Evolutionary conservation across 1,139 yeast genomes (phyloP).

Genomic region (Geotrichum fermentans): DNA sequence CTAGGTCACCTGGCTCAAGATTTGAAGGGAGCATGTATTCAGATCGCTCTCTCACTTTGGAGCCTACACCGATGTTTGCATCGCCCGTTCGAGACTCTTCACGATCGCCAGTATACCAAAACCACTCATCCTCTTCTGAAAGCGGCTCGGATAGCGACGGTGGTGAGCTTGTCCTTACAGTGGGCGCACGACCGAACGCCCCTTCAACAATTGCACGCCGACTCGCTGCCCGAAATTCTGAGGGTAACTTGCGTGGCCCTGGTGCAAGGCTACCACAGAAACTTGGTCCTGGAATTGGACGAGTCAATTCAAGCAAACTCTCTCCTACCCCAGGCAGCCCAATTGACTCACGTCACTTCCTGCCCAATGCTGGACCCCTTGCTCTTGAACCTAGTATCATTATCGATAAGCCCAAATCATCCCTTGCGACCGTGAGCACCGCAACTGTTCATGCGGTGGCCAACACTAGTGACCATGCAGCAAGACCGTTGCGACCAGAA

Average conservation of each 20-base stretch:
- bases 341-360: not conserved
- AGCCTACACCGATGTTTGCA: not conserved
- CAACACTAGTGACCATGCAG: not conserved
- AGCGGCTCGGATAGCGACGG: not conserved
- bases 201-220: not conserved
- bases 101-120: not conserved
- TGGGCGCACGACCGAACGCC: slow-evolving; percentile 4
- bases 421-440: not conserved
- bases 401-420: not conserved
- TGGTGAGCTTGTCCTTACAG: slow-evolving; percentile 10
- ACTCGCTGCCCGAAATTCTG: slow-evolving; percentile 9
- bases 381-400: not conserved
- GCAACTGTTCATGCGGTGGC: not conserved
- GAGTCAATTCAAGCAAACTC: not conserved
- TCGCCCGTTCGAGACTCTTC: not conserved
- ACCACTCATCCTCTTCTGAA: not conserved
- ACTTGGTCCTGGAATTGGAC: no score
- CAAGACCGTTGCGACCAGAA: not conserved
- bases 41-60: not conserved
- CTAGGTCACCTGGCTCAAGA: not conserved
- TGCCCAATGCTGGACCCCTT: not conserved
- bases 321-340: not conserved
- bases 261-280: no score
- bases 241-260: slow-evolving; percentile 6
- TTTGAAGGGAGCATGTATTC: not conserved